phyloP scores from a whole-genome alignment of 345 rosid species.

The Gossypium sturtianum region DNA sequence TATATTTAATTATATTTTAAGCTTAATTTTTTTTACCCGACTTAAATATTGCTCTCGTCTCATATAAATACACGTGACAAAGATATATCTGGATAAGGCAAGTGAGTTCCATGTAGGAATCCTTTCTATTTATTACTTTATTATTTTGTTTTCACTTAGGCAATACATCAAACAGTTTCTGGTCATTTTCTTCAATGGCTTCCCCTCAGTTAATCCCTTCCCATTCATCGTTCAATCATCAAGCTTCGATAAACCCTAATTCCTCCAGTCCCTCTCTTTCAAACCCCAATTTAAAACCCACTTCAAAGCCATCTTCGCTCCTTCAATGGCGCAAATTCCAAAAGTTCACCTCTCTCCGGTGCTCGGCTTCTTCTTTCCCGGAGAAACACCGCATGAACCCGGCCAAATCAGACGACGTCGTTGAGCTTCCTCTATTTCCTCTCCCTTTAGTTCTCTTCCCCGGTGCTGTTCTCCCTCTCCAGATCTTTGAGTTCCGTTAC shows the following conservation, averaged over 20 bases:
- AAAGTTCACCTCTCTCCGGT: slow-evolving; percentile 16
- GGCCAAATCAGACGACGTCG: slow-evolving; percentile 50
- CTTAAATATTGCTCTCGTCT: too few species aligned
- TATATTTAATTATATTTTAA: too few species aligned
- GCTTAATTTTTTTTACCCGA: too few species aligned
- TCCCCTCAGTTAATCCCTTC: slow-evolving; percentile 51
- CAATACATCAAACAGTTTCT: background rate
- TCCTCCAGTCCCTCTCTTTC: background rate
- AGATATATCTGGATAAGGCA: background rate
- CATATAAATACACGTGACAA: background rate
- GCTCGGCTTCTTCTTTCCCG: slow-evolving; percentile 57
- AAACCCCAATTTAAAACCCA: slow-evolving; percentile 11
- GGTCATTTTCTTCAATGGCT: slow-evolving; percentile 40
- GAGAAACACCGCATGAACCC: slow-evolving; percentile 46
- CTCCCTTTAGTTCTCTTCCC: slow-evolving; percentile 90
- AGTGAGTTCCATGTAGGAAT: background rate
- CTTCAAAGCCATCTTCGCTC: slow-evolving; percentile 8
- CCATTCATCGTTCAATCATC: slow-evolving; percentile 26
- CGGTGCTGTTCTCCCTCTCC: slow-evolving; percentile 86
- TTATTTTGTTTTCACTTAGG: background rate
- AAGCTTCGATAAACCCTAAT: slow-evolving; percentile 32
- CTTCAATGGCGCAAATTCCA: slow-evolving; percentile 15
- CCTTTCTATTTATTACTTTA: background rate
- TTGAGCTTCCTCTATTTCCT: slow-evolving; percentile 85
- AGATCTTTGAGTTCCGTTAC: slow-evolving; percentile 95